Conservation (phyloP, 305 asterid genomes). For the Fraxinus baroniana region DNA sequence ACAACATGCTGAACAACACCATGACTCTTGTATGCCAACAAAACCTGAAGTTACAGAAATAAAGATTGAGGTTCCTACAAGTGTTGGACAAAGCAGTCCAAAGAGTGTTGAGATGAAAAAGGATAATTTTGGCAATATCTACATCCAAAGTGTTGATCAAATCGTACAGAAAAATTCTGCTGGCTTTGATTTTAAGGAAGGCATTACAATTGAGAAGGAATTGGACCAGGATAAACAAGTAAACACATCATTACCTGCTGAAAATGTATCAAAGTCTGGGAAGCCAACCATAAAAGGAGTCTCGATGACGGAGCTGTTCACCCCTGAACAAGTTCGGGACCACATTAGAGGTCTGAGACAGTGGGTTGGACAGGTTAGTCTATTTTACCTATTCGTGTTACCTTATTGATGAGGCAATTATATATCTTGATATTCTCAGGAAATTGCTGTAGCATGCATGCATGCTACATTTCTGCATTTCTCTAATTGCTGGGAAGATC, state of each 20-base stretch:
- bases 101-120: slow-evolving; percentile 38
- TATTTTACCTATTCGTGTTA: slow-evolving; percentile 1
- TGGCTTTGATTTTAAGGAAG: slow-evolving; percentile 48
- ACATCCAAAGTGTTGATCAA: slow-evolving; percentile 43
- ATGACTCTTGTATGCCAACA: slow-evolving; percentile 32
- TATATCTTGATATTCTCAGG: slow-evolving; percentile 5
- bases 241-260: slow-evolving; percentile 47
- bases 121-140: slow-evolving; percentile 48
- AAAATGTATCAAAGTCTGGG: slow-evolving; percentile 74
- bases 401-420: slow-evolving; percentile 11
- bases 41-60: slow-evolving; percentile 53
- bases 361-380: slow-evolving; percentile 99
- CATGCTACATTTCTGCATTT: slow-evolving; percentile 6
- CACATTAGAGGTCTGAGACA: slow-evolving; percentile 89
- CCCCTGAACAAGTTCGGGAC: slow-evolving; percentile 83
- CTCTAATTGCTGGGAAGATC: slow-evolving; percentile 8
- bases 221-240: slow-evolving; percentile 54
- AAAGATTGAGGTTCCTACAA: slow-evolving; percentile 55
- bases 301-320: slow-evolving; percentile 90
- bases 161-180: slow-evolving; percentile 35
- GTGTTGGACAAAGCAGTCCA: slow-evolving; percentile 45
- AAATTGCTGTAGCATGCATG: neutral
- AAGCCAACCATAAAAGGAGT: slow-evolving; percentile 93
- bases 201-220: slow-evolving; percentile 59
- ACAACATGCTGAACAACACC: slow-evolving; percentile 39